These are phyloP conservation scores for Aaosphaeria pasadenensis DNA, from an alignment of 2,329 filamentous ascomycete genomes.

Conservation along the genomic window DNA sequence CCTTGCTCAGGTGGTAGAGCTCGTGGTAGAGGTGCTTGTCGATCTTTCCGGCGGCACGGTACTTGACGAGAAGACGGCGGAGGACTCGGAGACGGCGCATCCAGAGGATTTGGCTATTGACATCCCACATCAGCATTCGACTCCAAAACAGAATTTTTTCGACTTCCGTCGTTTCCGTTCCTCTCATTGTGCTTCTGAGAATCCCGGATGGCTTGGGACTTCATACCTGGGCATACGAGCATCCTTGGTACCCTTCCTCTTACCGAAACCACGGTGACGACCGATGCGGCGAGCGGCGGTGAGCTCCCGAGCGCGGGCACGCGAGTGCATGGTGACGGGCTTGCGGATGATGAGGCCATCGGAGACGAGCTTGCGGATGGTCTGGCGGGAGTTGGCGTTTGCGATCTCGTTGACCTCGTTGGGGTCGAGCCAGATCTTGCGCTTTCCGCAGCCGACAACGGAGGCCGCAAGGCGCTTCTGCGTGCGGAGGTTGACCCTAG, in stretches of 20 bases:
- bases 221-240: constrained; percentile 97
- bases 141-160: constrained; percentile 6
- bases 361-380: constrained; percentile 97
- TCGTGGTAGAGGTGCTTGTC: constrained; percentile 99
- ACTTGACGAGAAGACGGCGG: constrained; percentile 98
- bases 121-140: constrained; percentile 30
- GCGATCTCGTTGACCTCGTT: constrained; percentile 99
- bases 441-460: constrained; percentile 98
- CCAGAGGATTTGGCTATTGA: constrained; percentile 86
- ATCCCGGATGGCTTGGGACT: constrained; percentile 7
- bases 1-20: constrained; percentile 99
- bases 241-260: constrained; percentile 99
- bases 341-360: constrained; percentile 99
- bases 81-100: constrained; percentile 99
- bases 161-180: constrained; percentile 3
- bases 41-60: constrained; percentile 99
- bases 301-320: constrained; percentile 91
- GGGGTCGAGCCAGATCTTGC: constrained; percentile 99
- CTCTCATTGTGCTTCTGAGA: neutral
- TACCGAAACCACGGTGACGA: constrained; percentile 98
- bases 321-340: constrained; percentile 99
- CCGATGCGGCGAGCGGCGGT: constrained; percentile 92
- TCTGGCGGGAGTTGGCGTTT: constrained; percentile 99
- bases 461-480: constrained; percentile 99
- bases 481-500: constrained; percentile 98